These are phyloP conservation scores for Tubosaeta brunneosetosa DNA, from an alignment of 768 basidiomycete genomes.

Conservation along the genomic window DNA sequence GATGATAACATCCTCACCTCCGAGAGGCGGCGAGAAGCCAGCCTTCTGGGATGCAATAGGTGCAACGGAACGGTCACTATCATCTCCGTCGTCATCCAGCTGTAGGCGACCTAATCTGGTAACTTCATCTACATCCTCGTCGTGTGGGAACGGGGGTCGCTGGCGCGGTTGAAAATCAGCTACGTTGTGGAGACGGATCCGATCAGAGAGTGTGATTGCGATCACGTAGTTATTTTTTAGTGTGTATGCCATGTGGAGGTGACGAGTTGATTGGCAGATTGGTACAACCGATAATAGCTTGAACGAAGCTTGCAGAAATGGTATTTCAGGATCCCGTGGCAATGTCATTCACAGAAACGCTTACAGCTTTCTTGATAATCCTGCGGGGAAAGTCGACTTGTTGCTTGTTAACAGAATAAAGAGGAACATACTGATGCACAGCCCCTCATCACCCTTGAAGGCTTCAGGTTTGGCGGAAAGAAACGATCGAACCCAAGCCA, in stretches of 20 bases:
- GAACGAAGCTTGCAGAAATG: slow-evolving; percentile 51
- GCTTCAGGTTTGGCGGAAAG: slow-evolving; percentile 43
- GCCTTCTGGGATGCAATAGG: background rate
- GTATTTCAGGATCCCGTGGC: slow-evolving; percentile 1
- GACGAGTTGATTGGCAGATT: slow-evolving; percentile 36
- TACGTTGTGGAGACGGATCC: slow-evolving; percentile 44
- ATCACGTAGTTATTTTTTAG: slow-evolving; percentile 51
- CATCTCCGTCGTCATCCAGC: slow-evolving; percentile 28
- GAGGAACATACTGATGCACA: slow-evolving; percentile 50
- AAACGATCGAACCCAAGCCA: slow-evolving; percentile 67
- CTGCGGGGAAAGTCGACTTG: slow-evolving; percentile 32
- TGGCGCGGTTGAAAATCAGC: slow-evolving; percentile 41
- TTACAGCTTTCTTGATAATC: slow-evolving; percentile 75
- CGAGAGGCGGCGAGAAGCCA: slow-evolving; percentile 15
- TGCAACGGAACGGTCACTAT: slow-evolving; percentile 12
- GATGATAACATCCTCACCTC: slow-evolving; percentile 21
- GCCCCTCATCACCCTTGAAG: slow-evolving; percentile 45
- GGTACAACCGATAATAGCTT: slow-evolving; percentile 50
- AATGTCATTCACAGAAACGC: slow-evolving; percentile 18
- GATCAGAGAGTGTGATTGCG: slow-evolving; percentile 38
- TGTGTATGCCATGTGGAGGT: slow-evolving; percentile 42
- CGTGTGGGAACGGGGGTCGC: slow-evolving; percentile 39
- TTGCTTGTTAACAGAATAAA: background rate
- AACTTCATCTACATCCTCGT: slow-evolving; percentile 23
- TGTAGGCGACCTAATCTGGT: slow-evolving; percentile 19